These are phyloP conservation scores for Aspergillus homomorphus DNA, from an alignment of 495 filamentous ascomycete species.

Conservation along the genomic window DNA sequence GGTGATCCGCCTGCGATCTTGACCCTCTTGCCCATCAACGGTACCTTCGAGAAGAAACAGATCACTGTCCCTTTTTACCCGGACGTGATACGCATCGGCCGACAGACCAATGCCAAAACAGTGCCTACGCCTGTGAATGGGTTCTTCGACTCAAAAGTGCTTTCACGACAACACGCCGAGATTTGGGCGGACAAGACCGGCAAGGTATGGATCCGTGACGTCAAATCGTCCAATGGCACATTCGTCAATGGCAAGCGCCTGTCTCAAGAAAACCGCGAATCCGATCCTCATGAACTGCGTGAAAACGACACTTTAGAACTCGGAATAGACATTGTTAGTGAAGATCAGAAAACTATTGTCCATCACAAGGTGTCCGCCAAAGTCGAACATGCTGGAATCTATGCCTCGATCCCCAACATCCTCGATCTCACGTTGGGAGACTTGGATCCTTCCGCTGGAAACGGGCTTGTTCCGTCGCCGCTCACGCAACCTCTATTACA, in stretches of 20 bases:
- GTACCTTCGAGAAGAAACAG: slow-evolving; percentile 94
- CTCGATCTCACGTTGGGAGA: slow-evolving; percentile 89
- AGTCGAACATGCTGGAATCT: slow-evolving; percentile 87
- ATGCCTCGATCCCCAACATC: slow-evolving; percentile 62
- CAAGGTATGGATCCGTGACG: slow-evolving; percentile 93
- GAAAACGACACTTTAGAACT: slow-evolving; percentile 87
- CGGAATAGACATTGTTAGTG: slow-evolving; percentile 96
- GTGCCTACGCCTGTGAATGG: slow-evolving; percentile 85
- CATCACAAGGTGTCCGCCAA: slow-evolving; percentile 97
- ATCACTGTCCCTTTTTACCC: slow-evolving; percentile 88
- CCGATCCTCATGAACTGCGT: slow-evolving; percentile 86
- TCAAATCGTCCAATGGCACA: slow-evolving; percentile 97
- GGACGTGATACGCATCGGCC: slow-evolving; percentile 85
- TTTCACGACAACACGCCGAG: slow-evolving; percentile 94
- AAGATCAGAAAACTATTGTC: slow-evolving; percentile 96
- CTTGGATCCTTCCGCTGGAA: slow-evolving; percentile 68
- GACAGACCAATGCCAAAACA: slow-evolving; percentile 95
- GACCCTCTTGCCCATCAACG: slow-evolving; percentile 80
- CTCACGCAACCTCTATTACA: slow-evolving; percentile 54
- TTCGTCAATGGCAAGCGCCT: slow-evolving; percentile 93
- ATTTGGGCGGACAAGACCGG: slow-evolving; percentile 88
- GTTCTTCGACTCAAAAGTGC: slow-evolving; percentile 96
- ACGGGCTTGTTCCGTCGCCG: slow-evolving; percentile 61
- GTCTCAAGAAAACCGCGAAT: slow-evolving; percentile 90
- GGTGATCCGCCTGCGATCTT: slow-evolving; percentile 69